Evolutionary conservation across 2,329 filamentous ascomycete genomes (phyloP).

Genomic region (Aspergillus neotritici): DNA sequence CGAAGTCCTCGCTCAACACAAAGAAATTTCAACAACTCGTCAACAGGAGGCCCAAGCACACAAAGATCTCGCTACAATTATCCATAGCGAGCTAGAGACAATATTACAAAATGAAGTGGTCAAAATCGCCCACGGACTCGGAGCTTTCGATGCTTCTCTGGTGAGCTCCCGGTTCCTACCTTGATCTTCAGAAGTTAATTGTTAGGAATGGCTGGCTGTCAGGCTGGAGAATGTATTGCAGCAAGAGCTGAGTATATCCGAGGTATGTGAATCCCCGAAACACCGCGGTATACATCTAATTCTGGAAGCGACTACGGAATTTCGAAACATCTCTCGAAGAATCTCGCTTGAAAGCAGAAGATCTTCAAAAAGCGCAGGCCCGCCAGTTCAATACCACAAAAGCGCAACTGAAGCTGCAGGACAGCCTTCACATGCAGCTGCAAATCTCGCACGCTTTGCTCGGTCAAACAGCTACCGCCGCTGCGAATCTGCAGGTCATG

Average conservation of each 20-base stretch:
- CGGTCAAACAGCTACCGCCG: constrained; percentile 22
- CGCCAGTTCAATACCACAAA: constrained; percentile 28
- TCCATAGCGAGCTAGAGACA: constrained; percentile 29
- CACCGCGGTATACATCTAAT: constrained; percentile 13
- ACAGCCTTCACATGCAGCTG: constrained; percentile 22
- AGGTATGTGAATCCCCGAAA: constrained; percentile 18
- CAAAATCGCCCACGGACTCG: constrained; percentile 25
- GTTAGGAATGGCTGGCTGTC: constrained; percentile 28
- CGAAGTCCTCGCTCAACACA: constrained; percentile 22
- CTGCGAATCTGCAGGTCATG: constrained; percentile 27
- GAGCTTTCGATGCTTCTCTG: constrained; percentile 29
- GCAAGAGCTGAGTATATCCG: constrained; percentile 30
- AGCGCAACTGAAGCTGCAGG: constrained; percentile 23
- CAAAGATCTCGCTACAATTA: constrained; percentile 23
- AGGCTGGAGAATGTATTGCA: constrained; percentile 25
- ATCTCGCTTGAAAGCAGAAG: constrained; percentile 28
- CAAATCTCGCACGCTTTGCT: constrained; percentile 29
- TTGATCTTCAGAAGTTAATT: constrained; percentile 4
- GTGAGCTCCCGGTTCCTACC: constrained; percentile 16
- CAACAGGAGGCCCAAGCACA: constrained; percentile 22
- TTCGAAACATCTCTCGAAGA: constrained; percentile 30
- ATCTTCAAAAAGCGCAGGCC: constrained; percentile 30
- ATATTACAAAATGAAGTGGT: constrained; percentile 27
- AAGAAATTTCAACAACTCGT: constrained; percentile 24
- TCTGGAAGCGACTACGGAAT: constrained; percentile 28